These are phyloP conservation scores for Trichoderma asperellum DNA, from an alignment of 2,329 filamentous ascomycete genomes.

Conservation along the genomic window DNA sequence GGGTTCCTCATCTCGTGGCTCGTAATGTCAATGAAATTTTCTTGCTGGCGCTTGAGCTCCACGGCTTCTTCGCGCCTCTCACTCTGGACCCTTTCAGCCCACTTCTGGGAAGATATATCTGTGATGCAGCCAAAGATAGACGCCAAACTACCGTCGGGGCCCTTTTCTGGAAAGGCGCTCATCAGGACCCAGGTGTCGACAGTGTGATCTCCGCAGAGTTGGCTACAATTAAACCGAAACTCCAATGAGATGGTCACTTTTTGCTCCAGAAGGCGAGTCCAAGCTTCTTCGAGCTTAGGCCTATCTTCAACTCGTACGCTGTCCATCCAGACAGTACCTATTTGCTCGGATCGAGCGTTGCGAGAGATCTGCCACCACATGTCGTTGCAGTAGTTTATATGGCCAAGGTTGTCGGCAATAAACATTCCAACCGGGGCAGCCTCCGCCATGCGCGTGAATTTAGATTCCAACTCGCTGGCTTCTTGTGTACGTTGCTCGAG, in stretches of 20 bases:
- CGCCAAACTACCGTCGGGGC: conserved; percentile 66
- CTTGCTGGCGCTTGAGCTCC: conserved; percentile 73
- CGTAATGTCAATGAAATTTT: conserved; percentile 75
- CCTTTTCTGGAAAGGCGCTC: conserved; percentile 74
- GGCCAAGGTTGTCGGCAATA: conserved; percentile 72
- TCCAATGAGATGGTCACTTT: conserved; percentile 70
- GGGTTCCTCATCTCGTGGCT: conserved; percentile 79
- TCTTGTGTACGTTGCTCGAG: conserved; percentile 67
- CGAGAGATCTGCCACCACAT: conserved; percentile 75
- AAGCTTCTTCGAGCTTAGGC: conserved; percentile 60
- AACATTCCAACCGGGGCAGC: conserved; percentile 85
- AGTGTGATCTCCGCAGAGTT: conserved; percentile 61
- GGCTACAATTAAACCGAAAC: conserved; percentile 73
- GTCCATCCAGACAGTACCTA: conserved; percentile 71
- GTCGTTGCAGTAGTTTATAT: conserved; percentile 80
- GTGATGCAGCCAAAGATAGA: conserved; percentile 81
- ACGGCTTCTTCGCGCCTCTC: conserved; percentile 79
- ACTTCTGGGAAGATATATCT: conserved; percentile 84
- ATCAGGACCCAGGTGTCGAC: conserved; percentile 77
- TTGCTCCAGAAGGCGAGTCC: conserved; percentile 64
- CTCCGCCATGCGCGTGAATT: conserved; percentile 83
- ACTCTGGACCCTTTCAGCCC: conserved; percentile 79
- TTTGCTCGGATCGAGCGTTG: conserved; percentile 62
- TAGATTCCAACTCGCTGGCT: conserved; percentile 70
- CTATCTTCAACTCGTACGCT: conserved; percentile 71